Conservation (phyloP, 371 early-diverging fungal species). For the Dichotomocladium elegans region DNA sequence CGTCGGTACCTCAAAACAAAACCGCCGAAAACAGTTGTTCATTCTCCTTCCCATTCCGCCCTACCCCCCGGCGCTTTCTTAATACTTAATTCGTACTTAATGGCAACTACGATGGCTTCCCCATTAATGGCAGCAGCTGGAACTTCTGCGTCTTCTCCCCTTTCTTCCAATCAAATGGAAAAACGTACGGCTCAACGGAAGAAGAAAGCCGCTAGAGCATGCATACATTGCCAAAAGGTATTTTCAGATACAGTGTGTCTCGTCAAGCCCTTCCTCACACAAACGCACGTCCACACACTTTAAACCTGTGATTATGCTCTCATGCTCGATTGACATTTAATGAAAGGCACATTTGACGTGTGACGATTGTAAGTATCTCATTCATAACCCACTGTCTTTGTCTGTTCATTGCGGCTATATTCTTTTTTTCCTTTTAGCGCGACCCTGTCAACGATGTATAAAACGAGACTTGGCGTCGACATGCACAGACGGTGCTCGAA, state of each 20-base stretch:
- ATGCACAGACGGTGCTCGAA: conserved; percentile 28
- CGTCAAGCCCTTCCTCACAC: not conserved
- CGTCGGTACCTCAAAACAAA: no score
- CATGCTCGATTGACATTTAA: not conserved
- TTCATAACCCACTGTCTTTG: not conserved
- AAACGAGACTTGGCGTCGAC: conserved; percentile 26
- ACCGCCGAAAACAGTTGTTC: no score
- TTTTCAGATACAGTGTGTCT: not conserved
- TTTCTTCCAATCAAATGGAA: not conserved
- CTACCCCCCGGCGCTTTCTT: not conserved
- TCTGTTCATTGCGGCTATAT: no score
- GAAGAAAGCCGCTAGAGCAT: conserved; percentile 30
- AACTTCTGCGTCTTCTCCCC: conserved; percentile 1
- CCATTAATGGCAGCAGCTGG: not conserved
- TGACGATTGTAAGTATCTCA: conserved; percentile 22
- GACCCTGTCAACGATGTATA: conserved; percentile 32
- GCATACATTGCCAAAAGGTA: conserved; percentile 34
- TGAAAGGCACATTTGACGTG: conserved; percentile 30
- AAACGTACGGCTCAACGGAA: conserved; percentile 10
- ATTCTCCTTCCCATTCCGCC: no score
- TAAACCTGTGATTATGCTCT: not conserved
- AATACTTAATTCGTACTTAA: no score
- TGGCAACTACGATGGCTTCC: conserved; percentile 4
- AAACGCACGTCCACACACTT: not conserved
- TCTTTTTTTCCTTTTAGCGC: conserved; percentile 14